phyloP scores from a whole-genome alignment of 108 stramenopile genomes.

The Skeletonema grethae region DNA sequence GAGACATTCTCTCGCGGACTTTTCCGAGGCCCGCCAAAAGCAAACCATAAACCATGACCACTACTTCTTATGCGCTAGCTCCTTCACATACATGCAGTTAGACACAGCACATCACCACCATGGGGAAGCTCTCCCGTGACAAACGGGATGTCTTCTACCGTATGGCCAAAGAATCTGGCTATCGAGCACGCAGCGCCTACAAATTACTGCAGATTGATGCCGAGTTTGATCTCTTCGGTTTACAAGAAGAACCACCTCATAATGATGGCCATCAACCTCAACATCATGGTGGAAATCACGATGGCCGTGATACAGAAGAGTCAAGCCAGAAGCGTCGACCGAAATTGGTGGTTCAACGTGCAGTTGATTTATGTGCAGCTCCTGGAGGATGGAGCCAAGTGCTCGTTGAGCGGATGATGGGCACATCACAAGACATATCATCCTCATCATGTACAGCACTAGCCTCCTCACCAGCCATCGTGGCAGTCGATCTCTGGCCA shows the following conservation, averaged over 20 bases:
- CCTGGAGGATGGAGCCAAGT: constrained; percentile 99
- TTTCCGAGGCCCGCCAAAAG: no score
- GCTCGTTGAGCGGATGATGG: constrained; percentile 62
- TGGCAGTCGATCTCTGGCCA: constrained; percentile 96
- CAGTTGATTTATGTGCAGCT: constrained; percentile 98
- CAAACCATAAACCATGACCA: background rate
- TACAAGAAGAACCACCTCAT: background rate
- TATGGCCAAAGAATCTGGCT: constrained; percentile 94
- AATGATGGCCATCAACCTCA: background rate
- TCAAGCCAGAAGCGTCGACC: background rate
- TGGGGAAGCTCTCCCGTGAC: constrained; percentile 91
- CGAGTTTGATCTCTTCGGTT: constrained; percentile 89
- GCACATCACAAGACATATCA: background rate
- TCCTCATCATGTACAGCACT: constrained; percentile 4
- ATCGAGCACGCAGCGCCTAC: constrained; percentile 96
- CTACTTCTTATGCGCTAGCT: no score
- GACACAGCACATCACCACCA: constrained; percentile 31
- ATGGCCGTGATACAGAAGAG: background rate
- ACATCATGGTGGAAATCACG: constrained; percentile 9
- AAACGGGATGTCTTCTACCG: constrained; percentile 99
- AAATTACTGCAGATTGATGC: constrained; percentile 97
- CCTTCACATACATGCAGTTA: no score
- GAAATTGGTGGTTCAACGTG: constrained; percentile 37
- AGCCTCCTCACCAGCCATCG: constrained; percentile 59
- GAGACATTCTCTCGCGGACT: no score